Base-by-base conservation (phyloP, 257 asterid genomes). In the Marsdenia floribunda region DNA sequence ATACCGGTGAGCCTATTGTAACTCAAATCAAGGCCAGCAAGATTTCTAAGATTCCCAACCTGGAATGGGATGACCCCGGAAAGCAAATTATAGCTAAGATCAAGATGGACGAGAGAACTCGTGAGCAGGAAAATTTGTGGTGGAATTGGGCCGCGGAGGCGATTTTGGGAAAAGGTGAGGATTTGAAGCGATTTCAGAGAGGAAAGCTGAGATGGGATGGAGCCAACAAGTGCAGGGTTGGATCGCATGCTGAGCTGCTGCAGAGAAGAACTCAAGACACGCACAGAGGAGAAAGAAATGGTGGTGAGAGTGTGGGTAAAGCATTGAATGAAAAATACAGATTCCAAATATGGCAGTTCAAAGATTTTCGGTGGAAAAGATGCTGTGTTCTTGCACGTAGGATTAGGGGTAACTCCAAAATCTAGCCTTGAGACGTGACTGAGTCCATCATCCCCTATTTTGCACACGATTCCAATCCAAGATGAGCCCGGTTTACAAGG, bases 391-490 rank as follows among this genome's bases (percentile, higher is more conserved):
- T 85, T 88, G 90, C 98, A 92, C 2, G 85, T 22, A n/a, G 98
- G 97, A 60, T 92, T 88, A 5, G 98, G 98, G 0, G 85, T 70
- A 74, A 83, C 81, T 49, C 98, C 98, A 59, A 92, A 80, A 80
- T 92, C 94, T 44, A 92, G 96, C 80, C 98, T 82, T 5, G 83
- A 80, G 26, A 92, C 97, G 65, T 89, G 97, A 75, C 52, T 53
- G 24, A 68, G 83, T 71, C 68, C 75, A 68, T 81, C 90, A 37
- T 13, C 21, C 3, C 57, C 72, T 4, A 74, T 72, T 77, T 84
- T 90, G 86, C 98, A 92, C 79, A 83, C 93, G 26, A 92, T 86
- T 21, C 98, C 98, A 4, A 72, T 77, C 96, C 97, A 90, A 63
- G 91, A 83, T 7, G 91, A 87, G 9, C 87, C 89, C 0, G 87